Base-by-base conservation (phyloP, 2,329 filamentous ascomycete genomes). In the Colletotrichum sojae region DNA sequence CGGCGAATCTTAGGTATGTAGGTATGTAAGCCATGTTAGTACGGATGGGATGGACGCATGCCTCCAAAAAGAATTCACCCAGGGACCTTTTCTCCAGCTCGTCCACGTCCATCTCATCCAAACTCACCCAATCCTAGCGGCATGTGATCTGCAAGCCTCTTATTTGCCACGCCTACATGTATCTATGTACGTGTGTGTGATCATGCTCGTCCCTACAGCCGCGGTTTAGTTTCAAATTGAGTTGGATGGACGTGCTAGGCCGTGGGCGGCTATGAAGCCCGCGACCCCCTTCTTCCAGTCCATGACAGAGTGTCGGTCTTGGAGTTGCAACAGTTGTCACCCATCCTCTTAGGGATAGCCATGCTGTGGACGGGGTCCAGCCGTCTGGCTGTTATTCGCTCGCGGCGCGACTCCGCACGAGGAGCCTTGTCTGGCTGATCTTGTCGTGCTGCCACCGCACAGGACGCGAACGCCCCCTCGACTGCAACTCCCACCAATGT, bases 391-490 rank as follows among this genome's bases (percentile, higher is more conserved):
- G 55, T 39, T n/a, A 6, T 40, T 65, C 22, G 15, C 22, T 65
- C 61, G 55, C 46, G 53, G 61, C 31, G 46, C 48, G 66, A 67
- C 58, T 57, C 52, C 59, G 58, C 53, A 60, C 40, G 60, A 64
- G 46, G 39, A 46, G n/a, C 22, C 31, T 36, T 36, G 31, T 36
- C 31, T 36, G 31, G 31, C 31, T 36, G 31, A 36, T 36, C 31
- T 36, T 36, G 31, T 39, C 15, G 15, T 46, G 53, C 31, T 46
- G 22, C 31, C 43, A 54, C 61, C 52, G 49, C 61, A 63, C 61
- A 20, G 18, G 20, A 55, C 49, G 54, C 43, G 27, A 16, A 65
- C 25, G 18, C 36, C 2, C 18, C 43, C 48, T 36, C 31, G 31
- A 36, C 31, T 36, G 10, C 25, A 59, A 46, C 66, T 60, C 55